A percentile compares a stretch with the other conserved stretches of the same genome.
Conservation (phyloP, 345 rosid species). For the Murraya koenigii region DNA sequence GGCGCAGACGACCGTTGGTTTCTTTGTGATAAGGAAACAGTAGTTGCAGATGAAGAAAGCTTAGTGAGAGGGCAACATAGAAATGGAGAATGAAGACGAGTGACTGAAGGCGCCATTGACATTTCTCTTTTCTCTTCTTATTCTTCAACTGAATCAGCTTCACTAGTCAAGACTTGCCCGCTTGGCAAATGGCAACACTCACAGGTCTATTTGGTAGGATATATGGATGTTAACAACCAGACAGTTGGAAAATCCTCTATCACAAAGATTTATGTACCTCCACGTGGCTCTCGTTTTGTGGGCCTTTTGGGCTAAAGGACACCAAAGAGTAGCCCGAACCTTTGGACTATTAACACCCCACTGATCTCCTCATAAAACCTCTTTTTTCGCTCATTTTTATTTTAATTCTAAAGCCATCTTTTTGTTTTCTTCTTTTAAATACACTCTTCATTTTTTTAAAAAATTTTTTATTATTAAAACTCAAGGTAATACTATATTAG, state of each 20-base stretch:
- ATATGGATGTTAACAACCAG: slow-evolving; percentile 2
- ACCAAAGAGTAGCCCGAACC: not conserved
- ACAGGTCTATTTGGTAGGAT: slow-evolving; percentile 5
- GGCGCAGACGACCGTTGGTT: slow-evolving; percentile 36
- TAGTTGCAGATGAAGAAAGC: slow-evolving; percentile 23
- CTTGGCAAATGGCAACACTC: not conserved
- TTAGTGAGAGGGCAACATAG: slow-evolving; percentile 42
- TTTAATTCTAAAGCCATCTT: too few relatives aligned
- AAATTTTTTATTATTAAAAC: too few relatives aligned
- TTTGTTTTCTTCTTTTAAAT: too few relatives aligned
- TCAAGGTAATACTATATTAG: too few relatives aligned
- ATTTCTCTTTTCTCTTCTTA: slow-evolving; percentile 22
- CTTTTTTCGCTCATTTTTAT: too few relatives aligned
- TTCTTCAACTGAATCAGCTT: not conserved
- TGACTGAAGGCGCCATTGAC: slow-evolving; percentile 45
- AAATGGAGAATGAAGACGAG: slow-evolving; percentile 60
- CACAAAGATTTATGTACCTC: not conserved
- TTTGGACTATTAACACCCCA: too few relatives aligned
- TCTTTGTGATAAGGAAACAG: slow-evolving; percentile 20
- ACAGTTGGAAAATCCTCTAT: not conserved
- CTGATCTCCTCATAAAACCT: too few relatives aligned
- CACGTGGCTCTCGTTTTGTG: slow-evolving; percentile 1
- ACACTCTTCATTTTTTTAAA: too few relatives aligned
- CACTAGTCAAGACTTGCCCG: not conserved
- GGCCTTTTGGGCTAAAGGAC: not conserved